These are phyloP conservation scores for Saccharomycopsis babjevae DNA, from an alignment of 805 yeast species.

Conservation along the genomic window DNA sequence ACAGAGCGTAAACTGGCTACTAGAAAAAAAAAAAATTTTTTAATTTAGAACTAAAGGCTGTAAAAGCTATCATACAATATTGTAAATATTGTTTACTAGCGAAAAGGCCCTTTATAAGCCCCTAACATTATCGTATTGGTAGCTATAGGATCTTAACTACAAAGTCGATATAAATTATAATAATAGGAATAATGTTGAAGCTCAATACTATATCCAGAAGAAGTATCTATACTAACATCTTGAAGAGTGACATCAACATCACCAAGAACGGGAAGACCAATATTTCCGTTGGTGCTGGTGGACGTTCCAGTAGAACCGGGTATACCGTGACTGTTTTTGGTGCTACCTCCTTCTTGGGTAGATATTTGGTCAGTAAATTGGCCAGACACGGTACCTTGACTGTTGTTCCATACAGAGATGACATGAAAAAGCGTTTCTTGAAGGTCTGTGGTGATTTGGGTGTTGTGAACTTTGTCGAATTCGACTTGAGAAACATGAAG, in stretches of 20 bases:
- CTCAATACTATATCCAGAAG: conserved; percentile 11
- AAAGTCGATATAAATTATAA: neutral
- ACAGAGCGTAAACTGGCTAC: neutral
- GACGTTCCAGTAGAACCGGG: conserved; percentile 78
- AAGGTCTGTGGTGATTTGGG: conserved; percentile 83
- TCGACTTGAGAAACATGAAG: conserved; percentile 68
- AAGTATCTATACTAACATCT: conserved; percentile 25
- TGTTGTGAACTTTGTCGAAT: conserved; percentile 73
- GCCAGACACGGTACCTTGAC: conserved; percentile 76
- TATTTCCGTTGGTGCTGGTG: conserved; percentile 65
- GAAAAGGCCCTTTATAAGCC: neutral
- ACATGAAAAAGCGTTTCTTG: conserved; percentile 62
- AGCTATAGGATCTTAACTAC: neutral
- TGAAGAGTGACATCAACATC: conserved; percentile 54
- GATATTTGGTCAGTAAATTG: conserved; percentile 57
- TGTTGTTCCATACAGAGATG: conserved; percentile 75
- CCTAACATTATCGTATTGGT: neutral
- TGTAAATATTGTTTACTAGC: neutral
- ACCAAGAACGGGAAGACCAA: conserved; percentile 68
- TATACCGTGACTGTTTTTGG: conserved; percentile 86
- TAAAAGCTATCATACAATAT: neutral
- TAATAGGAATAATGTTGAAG: neutral
- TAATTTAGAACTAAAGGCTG: neutral
- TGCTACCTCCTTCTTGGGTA: conserved; percentile 69
- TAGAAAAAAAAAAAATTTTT: neutral